These are phyloP conservation scores for Fusarium globosum DNA, from an alignment of 2,329 filamentous ascomycete genomes.

Conservation along the genomic window DNA sequence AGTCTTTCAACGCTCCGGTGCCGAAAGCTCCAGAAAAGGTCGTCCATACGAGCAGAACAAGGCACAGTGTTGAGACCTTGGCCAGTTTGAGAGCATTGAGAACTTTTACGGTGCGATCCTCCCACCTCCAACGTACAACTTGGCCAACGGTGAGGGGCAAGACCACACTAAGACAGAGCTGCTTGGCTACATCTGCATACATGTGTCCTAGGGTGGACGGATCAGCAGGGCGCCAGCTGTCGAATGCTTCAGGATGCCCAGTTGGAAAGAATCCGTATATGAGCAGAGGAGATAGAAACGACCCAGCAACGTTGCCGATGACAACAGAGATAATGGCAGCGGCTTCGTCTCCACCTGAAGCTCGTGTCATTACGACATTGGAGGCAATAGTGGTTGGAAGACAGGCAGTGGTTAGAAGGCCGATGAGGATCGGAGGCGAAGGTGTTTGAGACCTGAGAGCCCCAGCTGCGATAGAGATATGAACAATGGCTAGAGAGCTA, in stretches of 20 bases:
- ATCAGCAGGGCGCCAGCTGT: conserved; percentile 64
- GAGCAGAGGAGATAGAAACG: conserved; percentile 73
- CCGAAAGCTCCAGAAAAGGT: conserved; percentile 75
- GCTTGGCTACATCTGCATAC: conserved; percentile 74
- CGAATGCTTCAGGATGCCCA: conserved; percentile 60
- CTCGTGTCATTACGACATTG: conserved; percentile 79
- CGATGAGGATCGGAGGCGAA: conserved; percentile 72
- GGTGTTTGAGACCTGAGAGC: conserved; percentile 65
- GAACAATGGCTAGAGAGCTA: conserved; percentile 53
- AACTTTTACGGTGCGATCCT: conserved; percentile 62
- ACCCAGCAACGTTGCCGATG: conserved; percentile 75
- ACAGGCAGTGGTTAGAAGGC: conserved; percentile 74
- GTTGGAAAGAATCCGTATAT: conserved; percentile 70
- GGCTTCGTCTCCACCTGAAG: conserved; percentile 74
- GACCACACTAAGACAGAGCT: conserved; percentile 74
- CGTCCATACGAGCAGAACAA: conserved; percentile 66
- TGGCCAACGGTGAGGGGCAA: conserved; percentile 73
- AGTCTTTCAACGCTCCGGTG: conserved; percentile 68
- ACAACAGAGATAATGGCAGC: conserved; percentile 75
- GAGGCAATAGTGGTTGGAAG: conserved; percentile 79
- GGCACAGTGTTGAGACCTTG: conserved; percentile 60
- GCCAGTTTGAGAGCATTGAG: conserved; percentile 65
- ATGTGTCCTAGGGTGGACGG: conserved; percentile 67
- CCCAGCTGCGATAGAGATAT: conserved; percentile 60
- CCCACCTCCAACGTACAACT: conserved; percentile 61